Evolutionary conservation across 75 land plant species (phyloP).

Genomic region (Selaginella moellendorffii): DNA sequence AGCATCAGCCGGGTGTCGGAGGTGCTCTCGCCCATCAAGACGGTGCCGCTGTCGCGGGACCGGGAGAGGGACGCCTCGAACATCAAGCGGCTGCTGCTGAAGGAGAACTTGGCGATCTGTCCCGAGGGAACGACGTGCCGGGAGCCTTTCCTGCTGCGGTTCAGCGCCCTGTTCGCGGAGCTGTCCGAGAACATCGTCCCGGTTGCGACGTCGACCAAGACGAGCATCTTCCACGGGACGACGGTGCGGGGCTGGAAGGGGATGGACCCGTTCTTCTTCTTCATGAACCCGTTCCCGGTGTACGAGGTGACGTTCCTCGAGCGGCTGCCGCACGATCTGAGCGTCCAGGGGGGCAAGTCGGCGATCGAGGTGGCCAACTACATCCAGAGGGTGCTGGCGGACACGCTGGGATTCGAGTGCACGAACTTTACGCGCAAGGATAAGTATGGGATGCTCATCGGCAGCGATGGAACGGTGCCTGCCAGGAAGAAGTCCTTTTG

Average conservation of each 20-base stretch:
- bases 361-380: slow-evolving; percentile 34
- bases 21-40: slow-evolving; percentile 61
- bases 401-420: slow-evolving; percentile 41
- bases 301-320: slow-evolving; percentile 21
- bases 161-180: slow-evolving; percentile 89
- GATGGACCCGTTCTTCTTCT: slow-evolving; percentile 20
- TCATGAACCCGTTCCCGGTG: slow-evolving; percentile 21
- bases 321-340: slow-evolving; percentile 22
- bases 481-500: neutral
- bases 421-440: slow-evolving; percentile 50
- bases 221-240: slow-evolving; percentile 17
- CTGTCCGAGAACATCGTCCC: slow-evolving; percentile 40
- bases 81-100: slow-evolving; percentile 42
- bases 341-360: slow-evolving; percentile 23
- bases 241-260: slow-evolving; percentile 22
- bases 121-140: slow-evolving; percentile 96
- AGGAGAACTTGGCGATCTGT: slow-evolving; percentile 73
- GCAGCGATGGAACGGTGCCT: neutral
- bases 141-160: slow-evolving; percentile 75
- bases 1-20: slow-evolving; percentile 73
- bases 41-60: slow-evolving; percentile 55
- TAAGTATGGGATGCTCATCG: slow-evolving; percentile 30
- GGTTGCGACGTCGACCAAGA: slow-evolving; percentile 10
- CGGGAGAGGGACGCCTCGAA: slow-evolving; percentile 53
- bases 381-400: slow-evolving; percentile 31